phyloP scores from a whole-genome alignment of 768 basidiomycete species.

The Cyathus striatus region DNA sequence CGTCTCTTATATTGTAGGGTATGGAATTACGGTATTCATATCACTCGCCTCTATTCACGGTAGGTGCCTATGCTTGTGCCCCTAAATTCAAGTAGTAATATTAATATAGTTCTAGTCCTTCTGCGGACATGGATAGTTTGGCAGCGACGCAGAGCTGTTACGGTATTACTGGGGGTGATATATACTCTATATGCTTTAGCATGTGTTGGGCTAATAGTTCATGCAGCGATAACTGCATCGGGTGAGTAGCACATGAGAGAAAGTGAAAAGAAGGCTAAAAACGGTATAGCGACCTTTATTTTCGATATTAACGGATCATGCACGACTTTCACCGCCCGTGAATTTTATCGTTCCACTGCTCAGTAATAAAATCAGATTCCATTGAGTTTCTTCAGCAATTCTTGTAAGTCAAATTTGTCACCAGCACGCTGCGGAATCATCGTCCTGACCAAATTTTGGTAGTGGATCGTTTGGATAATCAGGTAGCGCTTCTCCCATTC shows the following conservation, averaged over 20 bases:
- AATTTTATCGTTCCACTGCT: conserved; percentile 1
- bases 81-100: neutral
- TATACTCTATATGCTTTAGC: conserved; percentile 5
- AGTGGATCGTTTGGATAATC: conserved; percentile 11
- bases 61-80: neutral
- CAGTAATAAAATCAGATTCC: neutral
- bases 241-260: conserved; percentile 2
- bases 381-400: no score
- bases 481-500: conserved; percentile 5
- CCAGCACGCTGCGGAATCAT: no score
- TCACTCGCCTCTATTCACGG: conserved; percentile 9
- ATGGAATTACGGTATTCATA: conserved; percentile 9
- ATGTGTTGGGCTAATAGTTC: conserved; percentile 8
- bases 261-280: no score
- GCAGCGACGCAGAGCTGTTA: conserved; percentile 1
- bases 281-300: conserved; percentile 8
- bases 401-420: no score
- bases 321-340: conserved; percentile 9
- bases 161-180: neutral
- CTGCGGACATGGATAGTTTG: conserved; percentile 11
- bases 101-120: conserved; percentile 9
- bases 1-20: conserved; percentile 6
- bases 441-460: neutral
- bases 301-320: conserved; percentile 8
- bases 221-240: conserved; percentile 6